phyloP scores from a whole-genome alignment of 192 early-diverging fungal species.

The Backusella sp. region DNA sequence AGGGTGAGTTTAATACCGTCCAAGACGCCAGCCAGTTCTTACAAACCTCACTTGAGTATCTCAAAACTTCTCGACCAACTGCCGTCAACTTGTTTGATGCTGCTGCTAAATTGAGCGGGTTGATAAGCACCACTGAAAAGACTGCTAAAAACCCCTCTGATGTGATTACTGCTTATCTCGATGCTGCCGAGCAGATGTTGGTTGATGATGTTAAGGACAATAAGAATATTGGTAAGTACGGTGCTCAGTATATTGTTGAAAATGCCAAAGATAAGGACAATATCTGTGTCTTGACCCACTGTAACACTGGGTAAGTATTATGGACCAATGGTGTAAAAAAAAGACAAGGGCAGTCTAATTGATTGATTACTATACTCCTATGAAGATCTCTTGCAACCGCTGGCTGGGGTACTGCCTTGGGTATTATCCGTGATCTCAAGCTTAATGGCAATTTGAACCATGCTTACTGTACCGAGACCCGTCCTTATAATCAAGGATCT shows the following conservation, averaged over 20 bases:
- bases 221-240: conserved; percentile 76
- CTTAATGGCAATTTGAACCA: conserved; percentile 55
- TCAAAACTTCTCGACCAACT: conserved; percentile 91
- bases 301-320: conserved; percentile 85
- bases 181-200: conserved; percentile 81
- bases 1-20: conserved; percentile 31
- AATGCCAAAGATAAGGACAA: conserved; percentile 38
- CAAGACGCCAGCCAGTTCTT: conserved; percentile 53
- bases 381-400: conserved; percentile 71
- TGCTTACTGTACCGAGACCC: conserved; percentile 93
- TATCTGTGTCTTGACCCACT: conserved; percentile 86
- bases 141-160: conserved; percentile 31
- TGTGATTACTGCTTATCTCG: conserved; percentile 65
- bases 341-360: background rate
- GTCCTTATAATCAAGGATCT: conserved; percentile 98
- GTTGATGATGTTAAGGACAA: conserved; percentile 86
- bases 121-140: conserved; percentile 33
- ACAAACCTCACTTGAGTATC: conserved; percentile 61
- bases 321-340: background rate
- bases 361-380: background rate
- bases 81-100: conserved; percentile 97
- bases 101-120: conserved; percentile 46
- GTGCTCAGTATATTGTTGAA: conserved; percentile 72
- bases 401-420: conserved; percentile 90
- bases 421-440: conserved; percentile 85